Base-by-base conservation (phyloP, 2,329 filamentous ascomycete species). In the Lachnellula suecica region DNA sequence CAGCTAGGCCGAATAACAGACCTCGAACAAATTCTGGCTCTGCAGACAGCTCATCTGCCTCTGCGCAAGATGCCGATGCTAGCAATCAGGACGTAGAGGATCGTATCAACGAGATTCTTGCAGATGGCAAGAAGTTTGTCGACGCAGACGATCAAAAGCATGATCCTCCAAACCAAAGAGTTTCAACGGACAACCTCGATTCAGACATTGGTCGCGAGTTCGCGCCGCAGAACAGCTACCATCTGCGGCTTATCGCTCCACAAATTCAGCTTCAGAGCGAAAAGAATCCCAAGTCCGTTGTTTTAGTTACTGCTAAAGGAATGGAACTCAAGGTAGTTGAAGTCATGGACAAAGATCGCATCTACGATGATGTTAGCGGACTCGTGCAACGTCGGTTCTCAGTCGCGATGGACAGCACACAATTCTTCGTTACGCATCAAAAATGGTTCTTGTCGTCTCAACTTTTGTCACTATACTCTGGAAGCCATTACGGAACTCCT, bases 181-280 rank as follows among this genome's bases (percentile, higher is more conserved):
- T 72, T 23, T 70, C 78, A 5, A 82, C 82, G 58, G 81, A 83
- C 24, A 80, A 90, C 62, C 74, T 89, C 19, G 83, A 82, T 3
- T 80, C 88, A 31, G 88, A 92, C 56, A 91, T 99, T 60, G 85
- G 91, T 0, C 82, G 88, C 19, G 92, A 96, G 52, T 99, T 96
- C 64, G 87, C 86, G 11, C 84, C 94, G 1, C 90, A 96, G 65
- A 97, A 94, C 68, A 93, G 88, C 61, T 99, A 97, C 69, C 91
- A 97, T 65, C 83, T 99, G 57, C 89, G 92, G 34, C 81, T 99
- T 37, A 97, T 99, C 63, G 94, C 93, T 5, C 94, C 94, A 13
- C 94, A 99, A 69, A 97, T 99, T 53, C 94, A 99, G 69, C 79
- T 99, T 41, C 93, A 99, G 68, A 97, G 94, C 68, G 94, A 99